These are phyloP conservation scores for Sclerotinia trifoliorum DNA, from an alignment of 2,329 filamentous ascomycete species.

Conservation along the genomic window DNA sequence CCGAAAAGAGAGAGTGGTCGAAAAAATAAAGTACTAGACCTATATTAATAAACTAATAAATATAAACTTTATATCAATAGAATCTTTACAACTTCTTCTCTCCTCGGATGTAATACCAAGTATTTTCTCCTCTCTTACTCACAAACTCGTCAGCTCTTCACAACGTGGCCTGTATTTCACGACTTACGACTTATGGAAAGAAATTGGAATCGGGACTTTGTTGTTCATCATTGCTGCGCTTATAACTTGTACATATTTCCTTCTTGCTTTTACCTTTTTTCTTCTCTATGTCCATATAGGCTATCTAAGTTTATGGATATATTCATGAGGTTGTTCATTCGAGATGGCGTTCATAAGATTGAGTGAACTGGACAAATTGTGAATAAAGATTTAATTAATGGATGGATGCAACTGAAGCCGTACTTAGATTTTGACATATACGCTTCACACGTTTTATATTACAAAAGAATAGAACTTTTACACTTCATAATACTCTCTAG, in stretches of 20 bases:
- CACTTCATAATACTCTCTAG: background rate
- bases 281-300: background rate
- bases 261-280: background rate
- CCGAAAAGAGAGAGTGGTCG: too few relatives aligned
- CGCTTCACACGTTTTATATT: background rate
- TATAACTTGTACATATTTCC: background rate
- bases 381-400: background rate
- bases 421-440: conserved; percentile 5
- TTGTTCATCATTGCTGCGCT: background rate
- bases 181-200: background rate
- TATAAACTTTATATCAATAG: background rate
- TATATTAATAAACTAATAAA: background rate
- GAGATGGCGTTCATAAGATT: background rate
- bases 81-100: background rate
- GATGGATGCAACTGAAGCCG: conserved; percentile 6
- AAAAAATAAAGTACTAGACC: too few relatives aligned
- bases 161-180: background rate
- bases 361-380: background rate
- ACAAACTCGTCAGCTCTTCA: background rate
- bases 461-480: background rate
- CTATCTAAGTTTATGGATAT: background rate
- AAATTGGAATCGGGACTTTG: background rate
- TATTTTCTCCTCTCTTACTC: background rate
- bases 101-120: background rate
- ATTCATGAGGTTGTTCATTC: background rate